Conservation (phyloP, 176 grass and related monocot genomes). For the Juncus effusus region DNA sequence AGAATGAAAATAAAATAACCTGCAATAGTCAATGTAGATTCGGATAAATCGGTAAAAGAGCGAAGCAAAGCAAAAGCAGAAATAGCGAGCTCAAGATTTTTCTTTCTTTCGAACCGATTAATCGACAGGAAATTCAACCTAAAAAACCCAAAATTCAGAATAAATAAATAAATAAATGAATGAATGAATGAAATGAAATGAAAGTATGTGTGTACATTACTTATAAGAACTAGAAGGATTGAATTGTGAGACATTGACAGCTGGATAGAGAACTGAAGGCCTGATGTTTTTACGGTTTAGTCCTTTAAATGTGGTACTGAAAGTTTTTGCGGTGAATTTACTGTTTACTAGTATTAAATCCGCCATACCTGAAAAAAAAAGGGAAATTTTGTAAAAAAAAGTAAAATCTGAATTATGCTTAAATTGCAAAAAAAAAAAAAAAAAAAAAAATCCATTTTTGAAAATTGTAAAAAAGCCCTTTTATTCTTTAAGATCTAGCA, state of each 20-base stretch:
- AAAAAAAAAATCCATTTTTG: background rate
- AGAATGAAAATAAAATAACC: conserved; percentile 43
- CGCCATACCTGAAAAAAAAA: conserved; percentile 64
- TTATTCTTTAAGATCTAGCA: conserved; percentile 4
- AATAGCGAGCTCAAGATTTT: conserved; percentile 84
- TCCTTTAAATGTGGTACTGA: conserved; percentile 56
- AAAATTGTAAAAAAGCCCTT: background rate
- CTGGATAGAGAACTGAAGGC: conserved; percentile 76
- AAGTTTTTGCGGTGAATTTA: conserved; percentile 82
- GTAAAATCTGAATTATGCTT: too few species aligned
- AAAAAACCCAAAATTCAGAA: conserved; percentile 7
- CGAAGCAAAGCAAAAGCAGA: conserved; percentile 77
- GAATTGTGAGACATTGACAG: conserved; percentile 85
- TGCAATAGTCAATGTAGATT: conserved; percentile 80
- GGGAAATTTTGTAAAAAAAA: conserved; percentile 7
- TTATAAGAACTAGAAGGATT: conserved; percentile 62
- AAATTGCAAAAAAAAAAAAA: too few species aligned
- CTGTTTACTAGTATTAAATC: conserved; percentile 97
- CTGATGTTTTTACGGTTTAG: conserved; percentile 68
- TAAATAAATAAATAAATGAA: conserved; percentile 3
- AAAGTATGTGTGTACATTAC: conserved; percentile 50
- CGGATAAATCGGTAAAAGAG: conserved; percentile 34
- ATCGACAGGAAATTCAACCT: conserved; percentile 96
- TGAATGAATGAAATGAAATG: background rate
- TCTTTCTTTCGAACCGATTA: conserved; percentile 98